Conservation (phyloP, 2,329 filamentous ascomycete species). For the Ramichloridium luteum region DNA sequence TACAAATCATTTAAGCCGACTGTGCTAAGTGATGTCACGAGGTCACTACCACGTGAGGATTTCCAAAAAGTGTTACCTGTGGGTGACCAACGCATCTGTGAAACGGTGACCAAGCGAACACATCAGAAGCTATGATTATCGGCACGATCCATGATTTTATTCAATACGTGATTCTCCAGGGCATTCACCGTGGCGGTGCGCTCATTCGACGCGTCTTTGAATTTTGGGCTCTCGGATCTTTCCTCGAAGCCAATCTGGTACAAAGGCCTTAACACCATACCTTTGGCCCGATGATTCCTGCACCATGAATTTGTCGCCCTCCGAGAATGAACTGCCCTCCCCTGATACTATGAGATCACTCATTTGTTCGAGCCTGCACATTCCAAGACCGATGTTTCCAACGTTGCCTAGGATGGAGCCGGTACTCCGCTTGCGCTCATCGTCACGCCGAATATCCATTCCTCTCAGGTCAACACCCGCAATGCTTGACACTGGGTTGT, state of each 20-base stretch:
- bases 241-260: slow-evolving; percentile 60
- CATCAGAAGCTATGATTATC: too few relatives aligned
- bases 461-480: slow-evolving; percentile 6
- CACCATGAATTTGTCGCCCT: slow-evolving; percentile 41
- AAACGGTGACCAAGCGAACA: too few relatives aligned
- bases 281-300: slow-evolving; percentile 11
- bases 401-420: slow-evolving; percentile 71
- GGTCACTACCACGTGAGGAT: too few relatives aligned
- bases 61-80: too few relatives aligned
- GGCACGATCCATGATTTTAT: background rate
- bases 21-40: too few relatives aligned
- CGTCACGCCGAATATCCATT: slow-evolving; percentile 41
- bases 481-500: slow-evolving; percentile 26
- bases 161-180: too few relatives aligned
- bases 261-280: slow-evolving; percentile 46
- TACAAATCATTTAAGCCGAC: too few relatives aligned
- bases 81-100: too few relatives aligned
- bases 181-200: too few relatives aligned
- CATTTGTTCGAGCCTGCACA: slow-evolving; percentile 86
- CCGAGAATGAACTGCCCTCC: slow-evolving; percentile 48
- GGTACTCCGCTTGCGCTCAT: slow-evolving; percentile 51
- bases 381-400: slow-evolving; percentile 74
- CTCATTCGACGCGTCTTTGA: slow-evolving; percentile 26
- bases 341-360: slow-evolving; percentile 64
- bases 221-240: slow-evolving; percentile 30